Percentiles rank a stretch among this genome's conserved stretches.
Evolutionary conservation across 2,329 filamentous ascomycete genomes (phyloP).

Genomic region (Aspergillus ochraceoroseus): DNA sequence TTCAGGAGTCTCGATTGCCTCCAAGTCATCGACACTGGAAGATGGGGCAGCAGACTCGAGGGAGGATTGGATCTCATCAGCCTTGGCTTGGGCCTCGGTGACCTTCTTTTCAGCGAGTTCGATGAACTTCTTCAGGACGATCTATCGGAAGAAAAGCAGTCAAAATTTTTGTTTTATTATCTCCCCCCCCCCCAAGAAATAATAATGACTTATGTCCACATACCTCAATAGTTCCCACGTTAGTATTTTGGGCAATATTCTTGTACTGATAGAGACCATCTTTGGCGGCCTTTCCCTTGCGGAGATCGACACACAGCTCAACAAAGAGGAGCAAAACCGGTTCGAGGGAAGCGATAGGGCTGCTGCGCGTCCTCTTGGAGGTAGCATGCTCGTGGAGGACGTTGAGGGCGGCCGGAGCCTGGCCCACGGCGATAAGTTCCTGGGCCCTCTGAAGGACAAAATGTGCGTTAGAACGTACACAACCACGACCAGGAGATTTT

Average conservation of each 20-base stretch:
- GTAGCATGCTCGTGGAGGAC: slow-evolving; percentile 99
- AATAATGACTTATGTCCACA: slow-evolving; percentile 4
- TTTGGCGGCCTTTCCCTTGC: slow-evolving; percentile 97
- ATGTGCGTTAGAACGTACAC: slow-evolving; percentile 17
- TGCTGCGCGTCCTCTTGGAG: slow-evolving; percentile 95
- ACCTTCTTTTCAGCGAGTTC: slow-evolving; percentile 95
- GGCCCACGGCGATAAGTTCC: slow-evolving; percentile 96
- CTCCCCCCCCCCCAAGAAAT: neutral
- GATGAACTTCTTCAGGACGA: slow-evolving; percentile 97
- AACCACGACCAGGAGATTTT: neutral
- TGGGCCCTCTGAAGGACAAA: slow-evolving; percentile 65
- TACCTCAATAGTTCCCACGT: slow-evolving; percentile 95
- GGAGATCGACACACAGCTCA: slow-evolving; percentile 91
- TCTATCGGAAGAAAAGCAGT: slow-evolving; percentile 42
- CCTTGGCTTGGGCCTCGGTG: slow-evolving; percentile 89
- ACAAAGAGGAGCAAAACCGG: slow-evolving; percentile 98
- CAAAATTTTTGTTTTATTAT: slow-evolving; percentile 7
- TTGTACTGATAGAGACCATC: slow-evolving; percentile 99
- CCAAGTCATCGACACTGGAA: slow-evolving; percentile 83
- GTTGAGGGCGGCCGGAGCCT: slow-evolving; percentile 84
- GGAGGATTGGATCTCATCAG: slow-evolving; percentile 85
- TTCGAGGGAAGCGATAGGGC: slow-evolving; percentile 90
- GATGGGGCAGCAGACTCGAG: slow-evolving; percentile 70
- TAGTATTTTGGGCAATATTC: slow-evolving; percentile 99
- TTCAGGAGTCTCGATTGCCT: slow-evolving; percentile 95